Percentiles rank a stretch among this genome's conserved stretches.
Conservation (phyloP, 306 rosid species). For the Cajanus cajan region DNA sequence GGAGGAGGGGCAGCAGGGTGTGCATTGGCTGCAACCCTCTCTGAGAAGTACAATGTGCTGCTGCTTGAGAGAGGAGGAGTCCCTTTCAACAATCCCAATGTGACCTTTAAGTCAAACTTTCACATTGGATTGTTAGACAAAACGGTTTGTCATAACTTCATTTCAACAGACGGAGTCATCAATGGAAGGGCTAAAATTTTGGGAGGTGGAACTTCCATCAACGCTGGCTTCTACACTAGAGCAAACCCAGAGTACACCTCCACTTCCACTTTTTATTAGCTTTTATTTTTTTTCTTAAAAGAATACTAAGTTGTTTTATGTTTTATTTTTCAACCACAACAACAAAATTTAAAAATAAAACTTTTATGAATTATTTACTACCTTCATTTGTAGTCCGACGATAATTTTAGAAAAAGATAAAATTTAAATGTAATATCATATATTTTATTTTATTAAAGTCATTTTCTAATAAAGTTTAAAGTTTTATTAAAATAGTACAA, state of each 20-base stretch:
- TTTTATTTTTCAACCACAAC: too few species aligned
- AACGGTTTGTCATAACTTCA: conserved; percentile 58
- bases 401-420: too few species aligned
- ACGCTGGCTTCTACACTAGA: conserved; percentile 88
- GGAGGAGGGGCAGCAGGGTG: conserved; percentile 93
- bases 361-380: too few species aligned
- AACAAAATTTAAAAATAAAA: too few species aligned
- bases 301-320: too few species aligned
- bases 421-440: too few species aligned
- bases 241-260: conserved; percentile 52
- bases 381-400: too few species aligned
- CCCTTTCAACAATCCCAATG: conserved; percentile 67
- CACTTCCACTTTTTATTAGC: neutral
- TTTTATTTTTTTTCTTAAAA: too few species aligned
- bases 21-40: conserved; percentile 74
- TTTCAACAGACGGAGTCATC: conserved; percentile 76
- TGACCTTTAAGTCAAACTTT: conserved; percentile 55
- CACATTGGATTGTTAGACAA: conserved; percentile 61
- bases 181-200: conserved; percentile 68
- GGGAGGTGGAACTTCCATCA: conserved; percentile 70
- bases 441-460: too few species aligned
- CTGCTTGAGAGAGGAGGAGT: conserved; percentile 83
- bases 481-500: too few species aligned
- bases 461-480: too few species aligned
- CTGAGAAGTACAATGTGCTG: conserved; percentile 57